These are phyloP conservation scores for Botrytis sinoallii DNA, from an alignment of 2,329 filamentous ascomycete genomes.

Conservation along the genomic window DNA sequence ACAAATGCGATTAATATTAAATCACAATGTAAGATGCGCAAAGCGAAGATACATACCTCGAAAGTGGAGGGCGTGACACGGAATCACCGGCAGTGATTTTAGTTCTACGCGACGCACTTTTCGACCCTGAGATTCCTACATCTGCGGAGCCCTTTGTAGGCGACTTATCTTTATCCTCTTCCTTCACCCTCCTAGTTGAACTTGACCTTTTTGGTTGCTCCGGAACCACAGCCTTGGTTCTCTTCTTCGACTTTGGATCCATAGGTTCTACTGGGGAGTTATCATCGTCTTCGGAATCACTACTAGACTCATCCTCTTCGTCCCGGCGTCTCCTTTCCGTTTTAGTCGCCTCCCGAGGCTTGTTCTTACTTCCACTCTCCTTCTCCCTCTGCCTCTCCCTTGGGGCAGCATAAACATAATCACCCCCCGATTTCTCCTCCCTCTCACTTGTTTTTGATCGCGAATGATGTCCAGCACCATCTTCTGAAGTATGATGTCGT, in stretches of 20 bases:
- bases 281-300: slow-evolving; percentile 25
- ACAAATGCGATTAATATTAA: slow-evolving; percentile 24
- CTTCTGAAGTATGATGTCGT: slow-evolving; percentile 20
- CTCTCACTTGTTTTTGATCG: slow-evolving; percentile 15
- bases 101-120: slow-evolving; percentile 26
- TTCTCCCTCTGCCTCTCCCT: slow-evolving; percentile 5
- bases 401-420: slow-evolving; percentile 29
- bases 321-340: slow-evolving; percentile 28
- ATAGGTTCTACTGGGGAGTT: slow-evolving; percentile 19
- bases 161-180: slow-evolving; percentile 21
- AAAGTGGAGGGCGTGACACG: slow-evolving; percentile 26
- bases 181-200: slow-evolving; percentile 23
- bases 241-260: slow-evolving; percentile 28
- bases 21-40: not conserved
- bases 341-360: slow-evolving; percentile 21
- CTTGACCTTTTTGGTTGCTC: slow-evolving; percentile 26
- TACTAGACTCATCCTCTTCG: slow-evolving; percentile 27
- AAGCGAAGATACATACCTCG: slow-evolving; percentile 26
- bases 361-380: slow-evolving; percentile 14
- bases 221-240: slow-evolving; percentile 31
- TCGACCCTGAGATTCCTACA: slow-evolving; percentile 21
- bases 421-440: slow-evolving; percentile 23
- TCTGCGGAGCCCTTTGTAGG: slow-evolving; percentile 19
- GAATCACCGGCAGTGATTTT: slow-evolving; percentile 26
- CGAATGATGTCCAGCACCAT: slow-evolving; percentile 28